Evolutionary conservation across 192 early-diverging fungal genomes (phyloP).

Genomic region (Linnemannia zychae): DNA sequence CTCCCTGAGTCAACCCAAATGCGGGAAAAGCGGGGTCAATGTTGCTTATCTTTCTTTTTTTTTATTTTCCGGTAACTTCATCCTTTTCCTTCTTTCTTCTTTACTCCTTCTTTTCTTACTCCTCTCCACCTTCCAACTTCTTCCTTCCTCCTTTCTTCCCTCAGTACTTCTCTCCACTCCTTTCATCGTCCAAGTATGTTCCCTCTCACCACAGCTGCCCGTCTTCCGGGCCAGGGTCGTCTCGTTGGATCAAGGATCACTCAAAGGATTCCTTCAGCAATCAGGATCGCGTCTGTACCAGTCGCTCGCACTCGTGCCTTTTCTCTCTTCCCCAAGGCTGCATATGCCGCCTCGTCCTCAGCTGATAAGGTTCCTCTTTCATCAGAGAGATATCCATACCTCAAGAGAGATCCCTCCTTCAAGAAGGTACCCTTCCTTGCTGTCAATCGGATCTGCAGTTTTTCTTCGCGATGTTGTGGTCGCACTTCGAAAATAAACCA

Average conservation of each 20-base stretch:
- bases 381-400: constrained; percentile 64
- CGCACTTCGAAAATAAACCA: neutral
- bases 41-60: neutral
- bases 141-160: neutral
- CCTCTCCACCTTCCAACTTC: neutral
- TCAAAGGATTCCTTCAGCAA: neutral
- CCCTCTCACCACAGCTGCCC: constrained; percentile 9
- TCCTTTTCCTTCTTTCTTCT: neutral
- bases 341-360: constrained; percentile 17
- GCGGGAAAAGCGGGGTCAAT: neutral
- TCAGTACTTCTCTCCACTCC: neutral
- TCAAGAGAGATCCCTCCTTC: constrained; percentile 58
- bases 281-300: neutral
- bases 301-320: constrained; percentile 2
- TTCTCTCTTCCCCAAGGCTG: constrained; percentile 23
- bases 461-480: neutral
- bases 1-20: constrained; percentile 20
- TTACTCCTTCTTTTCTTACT: neutral
- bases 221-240: constrained; percentile 12
- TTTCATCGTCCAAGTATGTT: neutral
- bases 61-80: neutral
- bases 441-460: neutral
- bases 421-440: constrained; percentile 34
- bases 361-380: constrained; percentile 43
- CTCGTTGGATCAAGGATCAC: neutral